Evolutionary conservation across 306 rosid species (phyloP), one percentile per base, ranked within the genome.

Genomic region (Citrullus amarus): DNA sequence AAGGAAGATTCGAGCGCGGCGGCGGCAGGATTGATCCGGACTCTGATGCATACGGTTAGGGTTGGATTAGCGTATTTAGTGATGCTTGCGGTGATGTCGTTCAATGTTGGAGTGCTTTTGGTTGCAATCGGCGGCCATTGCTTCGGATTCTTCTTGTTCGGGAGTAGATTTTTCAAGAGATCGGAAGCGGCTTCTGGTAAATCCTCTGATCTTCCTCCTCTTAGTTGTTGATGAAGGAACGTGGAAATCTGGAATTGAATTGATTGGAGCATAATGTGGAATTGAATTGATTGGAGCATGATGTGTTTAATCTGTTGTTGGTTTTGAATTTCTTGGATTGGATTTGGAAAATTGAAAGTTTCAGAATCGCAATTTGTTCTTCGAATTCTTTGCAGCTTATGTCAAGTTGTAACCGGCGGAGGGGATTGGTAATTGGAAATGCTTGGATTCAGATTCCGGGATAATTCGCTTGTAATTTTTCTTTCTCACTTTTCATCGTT

Each of bases 1-100:
- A 85, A 80, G 82, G 79, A 87, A 53, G 88, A 82, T 17, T 80
- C 89, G 3, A 80, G 38, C 77, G 22, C 66, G 9, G 53, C 86
- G 2, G 79, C 54, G 2, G 78, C 89, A 46, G 89, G 86, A 70
- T 51, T 91, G 82, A 38, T 85, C 50, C 95, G 85, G 84, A 92
- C 97, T 1, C 6, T 84, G 6, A 6, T 91, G 81, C 92, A 89
- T 13, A 79, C 86, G 11, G 8, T 92, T 0, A 80, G 92, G 83
- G 84, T 91, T 13, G 97, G 90, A 1, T 32, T 95, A 12, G 85
- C 89, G 20, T 88, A 89, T 70, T 15, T 95, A 85, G 91, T 95
- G 2, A 95, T 95, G 99, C 79, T 95, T 30, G 95, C 97, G 0
- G 84, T 95, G 43, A 92, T 92, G 98, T 95, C 98, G 1, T 95